phyloP scores from a whole-genome alignment of 2,329 filamentous ascomycete genomes.

The Cylindrodendrum hubeiense region DNA sequence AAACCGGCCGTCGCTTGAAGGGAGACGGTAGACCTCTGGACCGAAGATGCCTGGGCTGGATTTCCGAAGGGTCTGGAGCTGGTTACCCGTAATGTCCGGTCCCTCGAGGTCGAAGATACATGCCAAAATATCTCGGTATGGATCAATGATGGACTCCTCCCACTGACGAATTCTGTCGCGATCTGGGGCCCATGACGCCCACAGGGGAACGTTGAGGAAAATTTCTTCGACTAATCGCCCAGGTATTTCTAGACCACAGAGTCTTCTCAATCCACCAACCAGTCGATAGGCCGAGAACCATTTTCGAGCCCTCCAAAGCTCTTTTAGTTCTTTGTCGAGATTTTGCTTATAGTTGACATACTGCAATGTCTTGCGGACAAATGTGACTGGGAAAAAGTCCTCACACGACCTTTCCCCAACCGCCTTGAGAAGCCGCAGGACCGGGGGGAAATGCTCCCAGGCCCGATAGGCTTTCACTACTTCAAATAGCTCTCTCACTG shows the following conservation, averaged over 20 bases:
- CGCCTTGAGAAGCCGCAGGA: slow-evolving; percentile 9
- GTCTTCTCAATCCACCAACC: slow-evolving; percentile 11
- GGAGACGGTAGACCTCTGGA: not conserved
- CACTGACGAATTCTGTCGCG: slow-evolving; percentile 15
- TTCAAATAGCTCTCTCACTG: slow-evolving; percentile 15
- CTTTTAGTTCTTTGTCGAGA: slow-evolving; percentile 8
- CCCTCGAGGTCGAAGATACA: slow-evolving; percentile 23
- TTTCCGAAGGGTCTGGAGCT: slow-evolving; percentile 17
- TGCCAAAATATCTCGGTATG: slow-evolving; percentile 1
- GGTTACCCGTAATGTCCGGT: slow-evolving; percentile 21
- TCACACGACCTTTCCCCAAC: slow-evolving; percentile 20
- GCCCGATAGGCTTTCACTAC: slow-evolving; percentile 12
- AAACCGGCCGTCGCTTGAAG: slow-evolving; percentile 4
- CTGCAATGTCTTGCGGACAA: slow-evolving; percentile 18
- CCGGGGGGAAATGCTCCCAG: slow-evolving; percentile 5
- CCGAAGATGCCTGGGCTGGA: slow-evolving; percentile 19
- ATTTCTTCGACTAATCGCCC: slow-evolving; percentile 8
- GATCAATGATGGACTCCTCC: slow-evolving; percentile 12
- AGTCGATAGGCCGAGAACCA: slow-evolving; percentile 19
- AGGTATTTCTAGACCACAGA: not conserved
- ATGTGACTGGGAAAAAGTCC: slow-evolving; percentile 14
- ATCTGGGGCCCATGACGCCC: slow-evolving; percentile 25
- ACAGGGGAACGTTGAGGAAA: slow-evolving; percentile 16
- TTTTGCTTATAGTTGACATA: slow-evolving; percentile 17
- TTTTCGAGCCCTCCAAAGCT: not conserved